Percentiles rank a stretch among this genome's conserved stretches.
These are phyloP conservation scores for Pseudocohnilembus persalinus DNA, from an alignment of 169 alveolate genomes.

Conservation along the genomic window DNA sequence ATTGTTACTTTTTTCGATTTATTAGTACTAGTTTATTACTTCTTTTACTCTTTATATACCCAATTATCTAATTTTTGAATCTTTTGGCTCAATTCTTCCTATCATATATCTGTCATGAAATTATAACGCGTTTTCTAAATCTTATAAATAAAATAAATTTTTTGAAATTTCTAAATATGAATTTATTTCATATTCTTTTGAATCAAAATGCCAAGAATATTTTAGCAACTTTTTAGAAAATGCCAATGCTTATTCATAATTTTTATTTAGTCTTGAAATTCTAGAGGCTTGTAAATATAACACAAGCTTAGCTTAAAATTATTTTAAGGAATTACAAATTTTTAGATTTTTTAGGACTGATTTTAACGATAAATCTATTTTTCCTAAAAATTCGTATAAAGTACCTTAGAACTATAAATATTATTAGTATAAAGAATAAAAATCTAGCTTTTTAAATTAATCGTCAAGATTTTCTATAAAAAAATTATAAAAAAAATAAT, in stretches of 20 bases:
- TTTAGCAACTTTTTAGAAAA: neutral
- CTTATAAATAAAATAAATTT: neutral
- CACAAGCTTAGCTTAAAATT: neutral
- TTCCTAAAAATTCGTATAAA: no score
- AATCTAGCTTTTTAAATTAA: no score
- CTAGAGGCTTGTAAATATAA: neutral
- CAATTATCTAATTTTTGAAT: no score
- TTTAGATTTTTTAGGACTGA: neutral
- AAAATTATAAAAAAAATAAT: no score
- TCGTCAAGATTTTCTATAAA: no score
- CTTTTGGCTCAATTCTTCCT: no score
- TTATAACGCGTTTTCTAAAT: neutral
- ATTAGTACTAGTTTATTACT: no score
- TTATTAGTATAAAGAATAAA: no score
- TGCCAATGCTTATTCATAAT: neutral
- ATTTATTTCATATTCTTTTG: neutral
- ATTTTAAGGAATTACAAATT: slow-evolving; percentile 3
- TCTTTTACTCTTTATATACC: no score
- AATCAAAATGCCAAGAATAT: slow-evolving; percentile 8
- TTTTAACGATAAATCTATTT: slow-evolving; percentile 10
- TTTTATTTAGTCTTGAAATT: neutral
- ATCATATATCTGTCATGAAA: slow-evolving; percentile 10
- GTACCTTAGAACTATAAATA: no score
- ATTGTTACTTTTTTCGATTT: no score
- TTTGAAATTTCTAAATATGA: neutral